These are phyloP conservation scores for Populus davidiana DNA, from an alignment of 345 rosid species.

Conservation along the genomic window DNA sequence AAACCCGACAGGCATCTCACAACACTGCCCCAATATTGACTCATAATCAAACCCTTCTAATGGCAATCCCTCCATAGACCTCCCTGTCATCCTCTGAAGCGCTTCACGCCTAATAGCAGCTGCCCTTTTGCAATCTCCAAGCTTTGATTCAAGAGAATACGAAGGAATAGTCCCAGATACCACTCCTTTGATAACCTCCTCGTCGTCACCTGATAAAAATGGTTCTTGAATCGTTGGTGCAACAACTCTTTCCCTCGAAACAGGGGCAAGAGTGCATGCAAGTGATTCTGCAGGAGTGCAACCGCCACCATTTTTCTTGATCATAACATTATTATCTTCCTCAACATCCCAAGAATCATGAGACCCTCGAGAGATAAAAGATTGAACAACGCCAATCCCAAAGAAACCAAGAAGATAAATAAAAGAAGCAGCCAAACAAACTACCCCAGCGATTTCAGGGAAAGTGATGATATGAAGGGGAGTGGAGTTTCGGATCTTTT, in stretches of 20 bases:
- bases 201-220: slow-evolving; percentile 32
- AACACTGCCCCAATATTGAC: slow-evolving; percentile 52
- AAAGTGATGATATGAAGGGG: slow-evolving; percentile 81
- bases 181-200: slow-evolving; percentile 30
- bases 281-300: neutral
- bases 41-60: slow-evolving; percentile 47
- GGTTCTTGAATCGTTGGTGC: neutral
- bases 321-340: slow-evolving; percentile 16
- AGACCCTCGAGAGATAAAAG: slow-evolving; percentile 61
- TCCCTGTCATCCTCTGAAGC: slow-evolving; percentile 38
- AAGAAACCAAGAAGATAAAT: slow-evolving; percentile 55
- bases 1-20: slow-evolving; percentile 58
- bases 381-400: slow-evolving; percentile 85
- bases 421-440: slow-evolving; percentile 49
- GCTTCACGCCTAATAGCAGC: slow-evolving; percentile 43
- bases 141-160: slow-evolving; percentile 40
- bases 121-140: slow-evolving; percentile 44
- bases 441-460: slow-evolving; percentile 65
- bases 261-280: neutral
- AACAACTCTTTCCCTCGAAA: neutral
- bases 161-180: slow-evolving; percentile 32
- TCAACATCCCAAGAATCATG: slow-evolving; percentile 60
- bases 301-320: neutral
- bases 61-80: slow-evolving; percentile 42
- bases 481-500: slow-evolving; percentile 80